phyloP scores from a whole-genome alignment of 768 basidiomycete genomes.

The Boletus speciosus region DNA sequence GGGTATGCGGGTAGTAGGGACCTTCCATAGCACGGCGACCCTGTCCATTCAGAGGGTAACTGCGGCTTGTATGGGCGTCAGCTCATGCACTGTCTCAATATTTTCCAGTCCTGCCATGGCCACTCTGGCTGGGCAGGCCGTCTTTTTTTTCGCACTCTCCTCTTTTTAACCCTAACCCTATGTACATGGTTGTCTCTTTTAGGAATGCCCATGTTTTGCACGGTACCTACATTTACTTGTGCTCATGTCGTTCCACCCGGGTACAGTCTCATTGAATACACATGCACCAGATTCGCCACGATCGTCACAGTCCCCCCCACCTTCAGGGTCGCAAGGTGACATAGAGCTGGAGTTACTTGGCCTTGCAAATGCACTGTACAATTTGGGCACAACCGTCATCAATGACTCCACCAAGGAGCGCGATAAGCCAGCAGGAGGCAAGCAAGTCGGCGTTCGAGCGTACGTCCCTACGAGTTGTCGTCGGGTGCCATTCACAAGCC shows the following conservation, averaged over 20 bases:
- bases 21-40: constrained; percentile 55
- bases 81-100: constrained; percentile 77
- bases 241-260: constrained; percentile 10
- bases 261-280: not conserved
- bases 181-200: no score
- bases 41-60: constrained; percentile 44
- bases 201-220: no score
- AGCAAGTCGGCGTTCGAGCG: constrained; percentile 78
- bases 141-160: constrained; percentile 12
- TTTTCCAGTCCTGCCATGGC: constrained; percentile 68
- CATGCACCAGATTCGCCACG: constrained; percentile 52
- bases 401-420: constrained; percentile 80
- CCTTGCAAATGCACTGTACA: constrained; percentile 74
- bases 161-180: constrained; percentile 40
- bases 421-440: constrained; percentile 64
- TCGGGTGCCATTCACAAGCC: not conserved
- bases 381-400: constrained; percentile 78
- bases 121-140: constrained; percentile 38
- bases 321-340: constrained; percentile 66
- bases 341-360: constrained; percentile 73
- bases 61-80: constrained; percentile 53
- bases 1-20: constrained; percentile 55
- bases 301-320: constrained; percentile 70
- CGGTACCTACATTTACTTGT: no score
- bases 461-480: constrained; percentile 31